Evolutionary conservation across 129 eudicot species (phyloP), one percentile per base, ranked within the genome.

Genomic region (Daucus carota): DNA sequence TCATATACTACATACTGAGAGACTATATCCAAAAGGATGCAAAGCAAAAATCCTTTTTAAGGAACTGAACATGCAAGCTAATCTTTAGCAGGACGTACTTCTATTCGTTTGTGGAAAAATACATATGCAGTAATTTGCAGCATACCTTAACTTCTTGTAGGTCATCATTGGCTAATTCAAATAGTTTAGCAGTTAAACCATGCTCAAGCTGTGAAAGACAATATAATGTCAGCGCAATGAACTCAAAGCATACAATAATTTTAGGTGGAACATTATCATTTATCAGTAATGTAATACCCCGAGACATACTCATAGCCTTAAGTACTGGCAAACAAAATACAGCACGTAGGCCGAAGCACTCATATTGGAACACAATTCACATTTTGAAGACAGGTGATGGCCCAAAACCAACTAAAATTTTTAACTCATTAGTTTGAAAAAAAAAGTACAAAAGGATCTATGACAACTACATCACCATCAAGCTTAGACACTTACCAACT

Each of bases 71-170:
- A 72, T 17, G 40, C n/a, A 4, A 33, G 46, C 74, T 44, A 79
- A 31, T 18, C 46, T 32, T 59, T 46, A 22, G 33, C 13, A 13
- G 28, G 24, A 73, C 12, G 57, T 72, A 70, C 54, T 13, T 65
- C 10, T 57, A 4, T 60, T 43, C 45, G 50, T 46, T 32, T 41
- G 41, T 22, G 76, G 34, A 47, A 76, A 20, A 43, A 42, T 65
- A 40, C 44, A 70, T 60, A 79, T 74, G 42, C 57, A 40, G 70
- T 28, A 75, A 75, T 72, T 80, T 67, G 76, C 34, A 71, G 15
- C 74, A 44, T 88, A 93, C 98, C 98, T 90, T 93, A 73, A 87
- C 88, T 82, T 93, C 93, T 78, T 80, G 91, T 54, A 93, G 79
- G 79, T 90, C 98, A 73, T 84, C 88, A 72, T 80, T 86, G 66